Base-by-base conservation (phyloP, 352 stramenopile species). In the Pythium inflatum region DNA sequence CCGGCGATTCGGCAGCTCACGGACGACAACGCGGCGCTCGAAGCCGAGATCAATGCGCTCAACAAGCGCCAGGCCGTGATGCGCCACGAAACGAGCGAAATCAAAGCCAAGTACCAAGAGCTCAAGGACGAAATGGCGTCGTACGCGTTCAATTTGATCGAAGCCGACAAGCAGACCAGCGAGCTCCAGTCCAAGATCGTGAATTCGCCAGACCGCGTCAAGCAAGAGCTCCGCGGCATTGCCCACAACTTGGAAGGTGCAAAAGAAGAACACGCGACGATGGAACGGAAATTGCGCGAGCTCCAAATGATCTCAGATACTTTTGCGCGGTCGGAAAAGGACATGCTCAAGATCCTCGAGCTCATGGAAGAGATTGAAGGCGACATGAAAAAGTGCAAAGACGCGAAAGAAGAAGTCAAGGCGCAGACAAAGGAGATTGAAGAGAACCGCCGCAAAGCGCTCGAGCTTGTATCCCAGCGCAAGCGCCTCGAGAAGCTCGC, bases 1-100 rank as follows among this genome's bases (percentile, higher is more conserved):
- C 88, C 88, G 6, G 85, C 74, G 66, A 77, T 91, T 36, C 63
- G 73, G 16, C 74, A 91, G 66, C 65, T 98, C 13, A 86, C 84
- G 13, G 65, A 79, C 1, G 94, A 98, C 62, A 95, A 90, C 36
- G 75, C 78, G n/a, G 77, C 88, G 33, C 76, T 97, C 2, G 91
- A 98, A 62, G 70, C 69, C 8, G 85, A 98, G 54, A 98, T 98
- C 73, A 88, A 97, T 38, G 76, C 79, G 51, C 79, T 97, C 28
- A 98, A 98, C 68, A 92, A 92, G 62, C 73, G 91, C 22, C 96
- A 98, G 70, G 81, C 92, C 0, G 80, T 91, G 13, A 82, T 97
- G 65, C 83, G 87, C 34, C 85, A 96, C 69, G 85, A 98, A 69
- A 91, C 76, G 6, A 75, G 76, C 43, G 77, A 88, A 64, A 76